These are phyloP conservation scores for Aotearoamyces nothofagi DNA, from an alignment of 2,329 filamentous ascomycete genomes.

Conservation along the genomic window DNA sequence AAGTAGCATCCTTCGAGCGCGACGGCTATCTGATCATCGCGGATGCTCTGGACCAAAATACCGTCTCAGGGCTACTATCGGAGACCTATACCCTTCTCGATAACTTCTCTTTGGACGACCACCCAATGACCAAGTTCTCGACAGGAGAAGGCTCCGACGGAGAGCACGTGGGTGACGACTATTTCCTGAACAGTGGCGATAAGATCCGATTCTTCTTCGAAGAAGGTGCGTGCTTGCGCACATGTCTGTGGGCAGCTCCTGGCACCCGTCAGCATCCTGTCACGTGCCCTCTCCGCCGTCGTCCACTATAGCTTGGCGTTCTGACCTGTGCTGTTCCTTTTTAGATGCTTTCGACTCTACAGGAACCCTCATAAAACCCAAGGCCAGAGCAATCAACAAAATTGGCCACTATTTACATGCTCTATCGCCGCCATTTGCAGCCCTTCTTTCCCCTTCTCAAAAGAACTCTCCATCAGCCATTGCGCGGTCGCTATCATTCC, in stretches of 20 bases:
- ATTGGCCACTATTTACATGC: slow-evolving; percentile 67
- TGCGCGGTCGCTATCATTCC: slow-evolving; percentile 29
- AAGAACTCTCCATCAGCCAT: slow-evolving; percentile 19
- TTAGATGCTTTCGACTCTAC: slow-evolving; percentile 60
- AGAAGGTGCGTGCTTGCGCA: slow-evolving; percentile 32
- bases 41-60: slow-evolving; percentile 51
- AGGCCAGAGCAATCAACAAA: slow-evolving; percentile 77
- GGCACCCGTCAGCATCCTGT: too few species aligned
- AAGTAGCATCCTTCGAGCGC: slow-evolving; percentile 56
- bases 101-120: slow-evolving; percentile 61
- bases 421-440: slow-evolving; percentile 50
- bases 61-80: slow-evolving; percentile 50
- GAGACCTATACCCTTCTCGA: slow-evolving; percentile 65
- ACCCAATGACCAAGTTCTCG: slow-evolving; percentile 88
- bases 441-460: slow-evolving; percentile 30
- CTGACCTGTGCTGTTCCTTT: too few species aligned
- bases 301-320: too few species aligned
- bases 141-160: slow-evolving; percentile 53
- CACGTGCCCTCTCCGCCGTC: too few species aligned
- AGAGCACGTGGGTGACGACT: slow-evolving; percentile 81
- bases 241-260: too few species aligned
- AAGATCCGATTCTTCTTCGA: slow-evolving; percentile 97
- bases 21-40: slow-evolving; percentile 89
- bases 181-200: slow-evolving; percentile 82
- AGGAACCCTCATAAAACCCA: slow-evolving; percentile 59